Conservation (phyloP, 148 eudicot species). For the Silene uniflora region DNA sequence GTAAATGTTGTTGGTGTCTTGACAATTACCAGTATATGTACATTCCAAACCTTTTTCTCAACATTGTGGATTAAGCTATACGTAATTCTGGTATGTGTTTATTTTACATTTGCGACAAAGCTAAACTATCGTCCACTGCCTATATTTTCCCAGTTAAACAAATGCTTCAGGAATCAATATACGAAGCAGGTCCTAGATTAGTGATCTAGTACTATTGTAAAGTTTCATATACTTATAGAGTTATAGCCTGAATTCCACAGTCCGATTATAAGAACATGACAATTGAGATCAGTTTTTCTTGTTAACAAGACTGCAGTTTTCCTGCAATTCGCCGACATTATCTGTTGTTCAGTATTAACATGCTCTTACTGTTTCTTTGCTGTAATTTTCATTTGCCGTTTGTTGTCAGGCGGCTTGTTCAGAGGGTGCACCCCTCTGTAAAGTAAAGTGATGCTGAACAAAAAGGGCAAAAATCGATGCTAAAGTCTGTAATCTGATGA, state of each 20-base stretch:
- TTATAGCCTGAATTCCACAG: not conserved
- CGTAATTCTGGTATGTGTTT: slow-evolving; percentile 48
- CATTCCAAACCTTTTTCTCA: slow-evolving; percentile 52
- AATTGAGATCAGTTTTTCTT: not conserved
- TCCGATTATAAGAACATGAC: not conserved
- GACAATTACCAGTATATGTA: slow-evolving; percentile 43
- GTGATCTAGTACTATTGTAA: slow-evolving; percentile 2
- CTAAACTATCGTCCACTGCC: slow-evolving; percentile 53
- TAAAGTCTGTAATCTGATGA: not conserved
- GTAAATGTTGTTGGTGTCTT: slow-evolving; percentile 45
- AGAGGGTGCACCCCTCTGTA: too few species aligned
- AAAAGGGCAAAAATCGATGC: not conserved
- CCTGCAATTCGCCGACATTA: not conserved
- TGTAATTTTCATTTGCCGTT: not conserved
- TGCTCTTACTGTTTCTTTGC: not conserved
- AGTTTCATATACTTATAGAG: not conserved
- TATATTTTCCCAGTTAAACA: slow-evolving; percentile 32
- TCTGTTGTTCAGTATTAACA: slow-evolving; percentile 3
- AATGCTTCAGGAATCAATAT: slow-evolving; percentile 17
- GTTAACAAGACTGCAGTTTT: not conserved
- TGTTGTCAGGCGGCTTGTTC: not conserved
- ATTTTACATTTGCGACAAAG: slow-evolving; percentile 55
- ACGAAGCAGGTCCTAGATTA: slow-evolving; percentile 25
- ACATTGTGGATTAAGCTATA: slow-evolving; percentile 60
- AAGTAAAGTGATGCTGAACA: too few species aligned